phyloP scores from a whole-genome alignment of 177 flowering plant genomes.

The Vitis hybrid region DNA sequence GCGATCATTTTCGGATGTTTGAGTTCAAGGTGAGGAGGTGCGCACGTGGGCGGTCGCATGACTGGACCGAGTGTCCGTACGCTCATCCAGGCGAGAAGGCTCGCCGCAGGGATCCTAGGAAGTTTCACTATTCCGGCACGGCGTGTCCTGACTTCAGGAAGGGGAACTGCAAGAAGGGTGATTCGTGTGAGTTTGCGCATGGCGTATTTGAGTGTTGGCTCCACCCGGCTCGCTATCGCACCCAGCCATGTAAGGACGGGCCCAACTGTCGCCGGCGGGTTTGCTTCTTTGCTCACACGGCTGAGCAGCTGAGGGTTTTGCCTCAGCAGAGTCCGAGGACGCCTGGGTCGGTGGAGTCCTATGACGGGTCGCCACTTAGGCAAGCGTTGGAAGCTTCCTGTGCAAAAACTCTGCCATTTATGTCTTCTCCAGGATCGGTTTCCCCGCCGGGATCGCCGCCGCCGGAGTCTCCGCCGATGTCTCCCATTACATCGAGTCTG shows the following conservation, averaged over 20 bases:
- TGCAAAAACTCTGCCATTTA: constrained; percentile 10
- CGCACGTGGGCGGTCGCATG: constrained; percentile 60
- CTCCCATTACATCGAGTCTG: constrained; percentile 26
- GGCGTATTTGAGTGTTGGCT: constrained; percentile 92
- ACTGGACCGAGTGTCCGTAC: constrained; percentile 89
- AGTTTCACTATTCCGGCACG: constrained; percentile 48
- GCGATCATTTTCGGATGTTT: constrained; percentile 71
- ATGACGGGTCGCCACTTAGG: constrained; percentile 49
- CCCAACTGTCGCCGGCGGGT: constrained; percentile 49
- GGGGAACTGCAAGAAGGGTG: constrained; percentile 63
- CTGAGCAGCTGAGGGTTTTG: constrained; percentile 57
- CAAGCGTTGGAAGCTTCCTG: constrained; percentile 30
- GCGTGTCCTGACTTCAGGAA: constrained; percentile 72
- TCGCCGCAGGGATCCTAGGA: constrained; percentile 72
- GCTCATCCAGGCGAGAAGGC: constrained; percentile 89
- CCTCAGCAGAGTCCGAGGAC: constrained; percentile 36
- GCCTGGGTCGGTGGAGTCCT: constrained; percentile 24
- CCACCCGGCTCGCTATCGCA: constrained; percentile 74
- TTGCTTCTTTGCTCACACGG: constrained; percentile 79
- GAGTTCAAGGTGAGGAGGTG: constrained; percentile 79
- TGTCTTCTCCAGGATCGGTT: constrained; percentile 18
- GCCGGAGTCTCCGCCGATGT: constrained; percentile 45
- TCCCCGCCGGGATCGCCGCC: constrained; percentile 28
- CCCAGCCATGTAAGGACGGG: constrained; percentile 83
- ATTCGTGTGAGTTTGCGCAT: constrained; percentile 71